Conservation (phyloP, 805 yeast species). For the Diddensiella caesifluorescens region DNA sequence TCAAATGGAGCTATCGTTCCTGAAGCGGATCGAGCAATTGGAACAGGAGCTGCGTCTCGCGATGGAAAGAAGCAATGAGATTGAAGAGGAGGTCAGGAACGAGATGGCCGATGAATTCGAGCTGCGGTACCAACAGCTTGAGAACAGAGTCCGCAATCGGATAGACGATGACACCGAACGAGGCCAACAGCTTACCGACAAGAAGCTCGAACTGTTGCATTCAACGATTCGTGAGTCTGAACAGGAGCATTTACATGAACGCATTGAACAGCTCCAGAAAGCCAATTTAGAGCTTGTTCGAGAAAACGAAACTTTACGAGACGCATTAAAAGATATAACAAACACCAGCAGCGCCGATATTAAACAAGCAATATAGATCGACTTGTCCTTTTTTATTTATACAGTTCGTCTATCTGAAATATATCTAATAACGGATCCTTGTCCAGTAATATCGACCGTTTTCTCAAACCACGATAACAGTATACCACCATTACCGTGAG, state of each 20-base stretch:
- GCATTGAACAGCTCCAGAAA: constrained; percentile 6
- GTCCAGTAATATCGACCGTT: constrained; percentile 75
- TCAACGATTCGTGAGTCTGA: constrained; percentile 5
- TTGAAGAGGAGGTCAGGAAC: constrained; percentile 25
- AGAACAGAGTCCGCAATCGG: constrained; percentile 25
- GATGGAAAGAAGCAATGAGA: constrained; percentile 12
- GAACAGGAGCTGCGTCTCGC: constrained; percentile 10
- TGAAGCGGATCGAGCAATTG: constrained; percentile 22
- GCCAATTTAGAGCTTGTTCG: constrained; percentile 5
- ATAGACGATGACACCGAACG: constrained; percentile 17
- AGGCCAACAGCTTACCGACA: constrained; percentile 20
- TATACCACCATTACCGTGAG: constrained; percentile 81
- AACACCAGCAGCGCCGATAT: too few relatives aligned
- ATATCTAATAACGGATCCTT: constrained; percentile 82
- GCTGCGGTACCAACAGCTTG: constrained; percentile 24
- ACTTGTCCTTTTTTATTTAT: constrained; percentile 33
- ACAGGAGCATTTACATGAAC: constrained; percentile 1
- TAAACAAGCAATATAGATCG: too few relatives aligned
- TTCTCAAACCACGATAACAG: constrained; percentile 90
- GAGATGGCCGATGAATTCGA: constrained; percentile 30
- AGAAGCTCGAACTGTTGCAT: constrained; percentile 20
- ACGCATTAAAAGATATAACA: background rate
- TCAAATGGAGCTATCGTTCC: constrained; percentile 3
- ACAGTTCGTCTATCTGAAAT: constrained; percentile 81
- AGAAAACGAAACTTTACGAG: constrained; percentile 5